Evolutionary conservation across 2,329 filamentous ascomycete species (phyloP), one percentile per base, ranked within the genome.

Genomic region (Aureobasidium mangrovei): DNA sequence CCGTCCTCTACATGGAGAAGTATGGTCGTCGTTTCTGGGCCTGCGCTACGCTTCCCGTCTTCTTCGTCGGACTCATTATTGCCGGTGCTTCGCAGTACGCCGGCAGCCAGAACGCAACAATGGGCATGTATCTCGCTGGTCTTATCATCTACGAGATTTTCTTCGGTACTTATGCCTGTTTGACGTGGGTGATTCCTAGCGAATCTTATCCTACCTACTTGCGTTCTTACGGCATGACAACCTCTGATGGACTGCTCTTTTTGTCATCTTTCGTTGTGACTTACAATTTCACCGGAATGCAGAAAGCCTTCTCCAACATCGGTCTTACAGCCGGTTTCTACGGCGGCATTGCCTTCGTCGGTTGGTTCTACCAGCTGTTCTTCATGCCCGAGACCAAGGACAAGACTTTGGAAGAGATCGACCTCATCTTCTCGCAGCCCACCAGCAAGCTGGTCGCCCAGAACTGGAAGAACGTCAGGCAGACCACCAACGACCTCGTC

Each of bases 321-420:
- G 84, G 85, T 7, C 72, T 88, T 0, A 74, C 79, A 0, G 75
- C 88, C 0, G 85, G 85, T 2, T 88, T 88, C 69, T 88, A 86
- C 65, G 84, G 85, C 4, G 85, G 85, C 12, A 87, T 88, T 53
- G 84, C 84, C 0, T 76, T 85, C 0, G 7, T 88, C 0, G 85
- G 83, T 9, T 85, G 83, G 78, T 72, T 86, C 60, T 88, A 87
- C 67, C 84, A 88, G 69, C 73, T 87, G 44, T 65, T 87, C 47
- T 88, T 87, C 70, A 88, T 88, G 85, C 84, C 83, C 0, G 83
- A 87, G 72, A 87, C 84, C 2, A 86, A 86, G 73, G 80, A 83
- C 65, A 72, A 73, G 66, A 79, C 79, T 2, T 76, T 88, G 0
- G 85, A 88, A 68, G 84, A 88, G 68, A 86, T 88, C 56, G 84